Conservation (phyloP, 2,329 filamentous ascomycete genomes). For the Trichophyton mentagrophytes region DNA sequence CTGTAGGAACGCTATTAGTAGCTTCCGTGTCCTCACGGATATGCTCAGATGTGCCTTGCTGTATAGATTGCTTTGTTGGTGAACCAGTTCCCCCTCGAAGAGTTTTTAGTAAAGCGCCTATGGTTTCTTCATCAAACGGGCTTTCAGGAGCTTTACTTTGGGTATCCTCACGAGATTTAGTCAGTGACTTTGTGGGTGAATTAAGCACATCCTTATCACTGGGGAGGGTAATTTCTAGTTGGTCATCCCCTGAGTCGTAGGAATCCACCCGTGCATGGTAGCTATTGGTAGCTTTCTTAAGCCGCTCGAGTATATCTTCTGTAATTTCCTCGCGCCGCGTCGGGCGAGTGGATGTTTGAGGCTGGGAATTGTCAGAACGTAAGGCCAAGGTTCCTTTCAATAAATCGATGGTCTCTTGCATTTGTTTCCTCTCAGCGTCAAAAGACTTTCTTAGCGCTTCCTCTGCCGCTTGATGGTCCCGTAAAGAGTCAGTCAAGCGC, state of each 20-base stretch:
- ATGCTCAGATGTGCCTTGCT: neutral
- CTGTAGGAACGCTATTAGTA: neutral
- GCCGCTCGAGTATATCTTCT: neutral
- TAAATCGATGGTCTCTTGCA: slow-evolving; percentile 28
- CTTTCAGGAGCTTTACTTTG: neutral
- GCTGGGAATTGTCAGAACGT: neutral
- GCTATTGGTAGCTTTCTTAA: neutral
- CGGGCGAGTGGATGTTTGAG: neutral
- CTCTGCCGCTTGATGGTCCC: slow-evolving; percentile 27
- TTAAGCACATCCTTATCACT: neutral
- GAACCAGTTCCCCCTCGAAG: neutral
- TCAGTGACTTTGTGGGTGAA: neutral
- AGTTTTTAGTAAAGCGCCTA: neutral
- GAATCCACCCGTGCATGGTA: neutral
- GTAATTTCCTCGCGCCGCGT: neutral
- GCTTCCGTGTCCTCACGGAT: neutral
- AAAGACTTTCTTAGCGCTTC: slow-evolving; percentile 23
- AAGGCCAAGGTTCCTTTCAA: slow-evolving; percentile 22
- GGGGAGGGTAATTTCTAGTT: neutral
- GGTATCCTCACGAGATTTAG: neutral
- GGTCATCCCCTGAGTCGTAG: neutral
- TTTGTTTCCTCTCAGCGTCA: slow-evolving; percentile 26
- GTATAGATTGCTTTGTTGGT: neutral
- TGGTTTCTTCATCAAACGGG: neutral
- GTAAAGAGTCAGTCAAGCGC: slow-evolving; percentile 24